phyloP scores from a whole-genome alignment of 495 filamentous ascomycete genomes.

The Pyronema domesticum region DNA sequence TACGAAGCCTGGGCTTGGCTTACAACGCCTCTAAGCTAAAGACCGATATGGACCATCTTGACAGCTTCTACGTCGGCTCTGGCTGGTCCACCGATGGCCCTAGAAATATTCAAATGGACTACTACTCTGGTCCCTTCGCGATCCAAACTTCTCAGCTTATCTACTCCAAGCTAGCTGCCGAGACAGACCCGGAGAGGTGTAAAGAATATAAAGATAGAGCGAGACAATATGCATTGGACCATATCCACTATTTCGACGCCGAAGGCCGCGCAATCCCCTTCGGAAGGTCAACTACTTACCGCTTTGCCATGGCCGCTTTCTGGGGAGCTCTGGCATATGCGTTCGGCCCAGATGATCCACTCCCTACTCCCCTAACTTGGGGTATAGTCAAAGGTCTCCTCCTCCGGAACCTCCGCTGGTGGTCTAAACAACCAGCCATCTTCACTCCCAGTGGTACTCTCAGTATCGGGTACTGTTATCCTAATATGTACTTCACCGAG shows the following conservation, averaged over 20 bases:
- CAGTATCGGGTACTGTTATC: slow-evolving; percentile 60
- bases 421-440: slow-evolving; percentile 41
- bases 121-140: slow-evolving; percentile 64
- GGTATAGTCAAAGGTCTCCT: slow-evolving; percentile 61
- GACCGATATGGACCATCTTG: slow-evolving; percentile 55
- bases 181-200: slow-evolving; percentile 47
- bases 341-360: slow-evolving; percentile 35
- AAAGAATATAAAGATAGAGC: slow-evolving; percentile 52
- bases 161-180: slow-evolving; percentile 53
- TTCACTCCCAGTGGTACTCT: slow-evolving; percentile 56
- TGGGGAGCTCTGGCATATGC: slow-evolving; percentile 64
- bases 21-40: slow-evolving; percentile 49
- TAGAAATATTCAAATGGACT: slow-evolving; percentile 62
- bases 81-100: slow-evolving; percentile 72
- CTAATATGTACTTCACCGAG: slow-evolving; percentile 56
- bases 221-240: slow-evolving; percentile 44
- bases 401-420: slow-evolving; percentile 58
- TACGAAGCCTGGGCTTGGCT: slow-evolving; percentile 49
- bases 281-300: slow-evolving; percentile 57
- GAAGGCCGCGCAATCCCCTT: slow-evolving; percentile 55
- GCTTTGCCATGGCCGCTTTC: slow-evolving; percentile 67
- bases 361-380: slow-evolving; percentile 52
- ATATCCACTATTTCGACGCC: slow-evolving; percentile 56
- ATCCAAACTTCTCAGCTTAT: slow-evolving; percentile 63
- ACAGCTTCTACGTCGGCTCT: slow-evolving; percentile 60